phyloP scores from a whole-genome alignment of 306 rosid species.

The Vigna nakashimae region DNA sequence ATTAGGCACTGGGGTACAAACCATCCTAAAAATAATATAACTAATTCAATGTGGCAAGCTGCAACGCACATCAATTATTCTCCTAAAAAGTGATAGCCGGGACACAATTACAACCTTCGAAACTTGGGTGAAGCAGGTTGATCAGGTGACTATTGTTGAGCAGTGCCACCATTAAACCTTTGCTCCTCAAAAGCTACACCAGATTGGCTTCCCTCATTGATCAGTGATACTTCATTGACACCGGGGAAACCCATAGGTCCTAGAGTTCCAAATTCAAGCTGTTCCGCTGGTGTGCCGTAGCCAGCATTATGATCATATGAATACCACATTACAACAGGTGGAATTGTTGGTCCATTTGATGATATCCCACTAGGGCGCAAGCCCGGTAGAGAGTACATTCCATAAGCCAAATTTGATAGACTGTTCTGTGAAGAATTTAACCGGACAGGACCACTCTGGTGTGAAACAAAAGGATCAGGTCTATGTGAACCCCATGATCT shows the following conservation, averaged over 20 bases:
- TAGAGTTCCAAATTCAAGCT: conserved; percentile 76
- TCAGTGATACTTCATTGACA: conserved; percentile 59
- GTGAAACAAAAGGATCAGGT: conserved; percentile 56
- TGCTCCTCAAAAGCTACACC: conserved; percentile 68
- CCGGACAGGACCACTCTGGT: conserved; percentile 68
- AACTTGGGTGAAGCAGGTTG: conserved; percentile 71
- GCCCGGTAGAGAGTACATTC: conserved; percentile 65
- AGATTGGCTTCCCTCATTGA: conserved; percentile 58
- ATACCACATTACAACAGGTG: conserved; percentile 79
- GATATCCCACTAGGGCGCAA: conserved; percentile 64
- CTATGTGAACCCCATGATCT: conserved; percentile 73
- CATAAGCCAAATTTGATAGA: conserved; percentile 64
- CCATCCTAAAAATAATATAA: background rate
- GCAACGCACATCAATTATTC: conserved; percentile 7
- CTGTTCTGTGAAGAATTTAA: conserved; percentile 52
- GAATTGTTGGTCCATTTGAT: conserved; percentile 67
- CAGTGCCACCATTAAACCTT: conserved; percentile 60
- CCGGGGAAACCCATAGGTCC: conserved; percentile 67
- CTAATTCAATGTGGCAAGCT: background rate
- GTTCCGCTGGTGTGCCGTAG: conserved; percentile 53
- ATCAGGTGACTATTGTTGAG: conserved; percentile 67
- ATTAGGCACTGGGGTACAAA: conserved; percentile 1
- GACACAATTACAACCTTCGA: conserved; percentile 57
- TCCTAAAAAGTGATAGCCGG: background rate
- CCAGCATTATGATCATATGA: conserved; percentile 64